Base-by-base conservation (phyloP, 257 asterid genomes). In the Perilla frutescens region DNA sequence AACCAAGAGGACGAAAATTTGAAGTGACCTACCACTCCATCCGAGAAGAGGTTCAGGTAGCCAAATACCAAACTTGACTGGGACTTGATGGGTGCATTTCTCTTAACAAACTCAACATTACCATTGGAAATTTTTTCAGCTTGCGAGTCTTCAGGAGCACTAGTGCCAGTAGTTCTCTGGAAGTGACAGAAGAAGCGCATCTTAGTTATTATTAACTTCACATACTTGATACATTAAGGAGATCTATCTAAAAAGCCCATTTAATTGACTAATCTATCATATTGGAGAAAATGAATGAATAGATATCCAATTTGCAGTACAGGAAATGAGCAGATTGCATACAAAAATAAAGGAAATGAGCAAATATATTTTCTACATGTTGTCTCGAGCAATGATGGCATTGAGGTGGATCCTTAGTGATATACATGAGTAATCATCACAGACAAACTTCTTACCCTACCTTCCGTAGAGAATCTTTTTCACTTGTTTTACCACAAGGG, bases 41-140 rank as follows among this genome's bases (percentile, higher is more conserved):
- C 99, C 2, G 98, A 94, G 81, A 94, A 87, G 82, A 94, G 97
- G 79, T 94, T 94, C 79, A 94, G 90, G 77, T 94, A 94, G 74
- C 99, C 98, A 78, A 94, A 91, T 80, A 94, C 99, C 77, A 94
- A 88, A 83, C 70, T 91, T 62, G 98, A 86, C 53, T 79, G 84
- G 63, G 96, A 72, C 79, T 85, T 87, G 62, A 71, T 76, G 62
- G 84, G 85, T 70, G 82, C 89, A 66, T 69, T 71, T 68, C 7
- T 45, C 37, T 64, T 71, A 54, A 69, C 53, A 20, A 80, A 71
- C 43, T 68, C 76, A 20, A 47, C 65, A 66, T 53, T 67, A 72
- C 74, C 85, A 63, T 68, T 76, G 58, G 84, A 78, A 76, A 55
- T 66, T 65, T 56, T 82, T 32, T 84, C 76, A 55, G 81, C 76